Evolutionary conservation across 1,139 yeast genomes (phyloP), one percentile per base, ranked within the genome.

Genomic region (Hansenula sp.): DNA sequence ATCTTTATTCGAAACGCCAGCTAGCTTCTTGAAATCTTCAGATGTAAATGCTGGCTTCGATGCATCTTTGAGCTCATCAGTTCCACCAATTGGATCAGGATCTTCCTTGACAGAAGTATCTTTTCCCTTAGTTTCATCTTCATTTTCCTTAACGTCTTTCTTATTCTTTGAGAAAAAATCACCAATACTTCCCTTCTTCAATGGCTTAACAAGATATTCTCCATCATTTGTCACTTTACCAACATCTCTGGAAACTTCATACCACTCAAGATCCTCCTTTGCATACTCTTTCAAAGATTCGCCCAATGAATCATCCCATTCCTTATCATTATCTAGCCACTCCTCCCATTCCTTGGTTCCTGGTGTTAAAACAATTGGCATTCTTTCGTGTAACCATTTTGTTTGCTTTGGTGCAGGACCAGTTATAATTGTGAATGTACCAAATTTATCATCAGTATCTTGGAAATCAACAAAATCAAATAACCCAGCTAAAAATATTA

Each of bases 401-500:
- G 89, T 54, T 45, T 75, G 76, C 32, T 72, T 63, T 0, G 78
- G 72, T 0, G 96, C 93, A 0, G 79, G 76, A 0, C 84, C 84
- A 0, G 97, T 90, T 4, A 88, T 70, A 1, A 90, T 77, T 0
- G 96, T 81, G 55, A 77, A 90, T 0, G 85, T 74, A 25, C 77
- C 74, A 16, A 76, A 50, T 4, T 50, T 48, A 13, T 65, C 58
- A 18, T 60, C 60, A 33, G 59, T 52, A 17, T 59, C 66, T 45
- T 61, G 44, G 11, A 52, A 43, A n/a, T 57, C 57, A 51, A 57
- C 63, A 66, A 57, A 48, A 35, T 61, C 65, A 41, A 71, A 85
- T 44, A 91, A 60, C 0, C 95, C 96, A 0, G 95, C 94, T 36
- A 89, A 63, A 55, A 76, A 87, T 57, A 84, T 63, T 35, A 89